Conservation (phyloP, 345 rosid genomes). For the Brassica juncea region DNA sequence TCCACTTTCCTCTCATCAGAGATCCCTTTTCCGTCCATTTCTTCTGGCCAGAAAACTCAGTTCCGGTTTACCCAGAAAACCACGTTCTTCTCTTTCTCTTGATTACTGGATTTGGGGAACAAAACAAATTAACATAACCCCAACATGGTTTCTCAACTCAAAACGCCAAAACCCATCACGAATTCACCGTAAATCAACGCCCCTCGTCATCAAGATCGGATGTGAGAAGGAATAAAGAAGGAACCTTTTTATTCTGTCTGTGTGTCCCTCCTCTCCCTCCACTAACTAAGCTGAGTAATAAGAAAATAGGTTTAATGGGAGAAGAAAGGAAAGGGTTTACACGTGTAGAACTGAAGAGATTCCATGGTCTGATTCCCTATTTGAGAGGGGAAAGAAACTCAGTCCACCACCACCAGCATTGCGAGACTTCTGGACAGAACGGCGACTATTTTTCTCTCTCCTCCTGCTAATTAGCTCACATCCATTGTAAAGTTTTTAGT, state of each 20-base stretch:
- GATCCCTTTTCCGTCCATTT: slow-evolving; percentile 32
- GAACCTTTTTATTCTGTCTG: slow-evolving; percentile 14
- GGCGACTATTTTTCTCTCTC: slow-evolving; percentile 21
- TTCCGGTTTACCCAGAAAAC: slow-evolving; percentile 4
- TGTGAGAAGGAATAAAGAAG: background rate
- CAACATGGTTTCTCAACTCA: slow-evolving; percentile 8
- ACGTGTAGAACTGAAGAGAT: slow-evolving; percentile 28
- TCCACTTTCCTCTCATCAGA: slow-evolving; percentile 63
- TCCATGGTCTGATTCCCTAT: slow-evolving; percentile 27
- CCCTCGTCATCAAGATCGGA: slow-evolving; percentile 1
- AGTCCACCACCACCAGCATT: slow-evolving; percentile 31
- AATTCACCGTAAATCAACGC: slow-evolving; percentile 13
- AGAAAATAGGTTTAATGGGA: slow-evolving; percentile 5
- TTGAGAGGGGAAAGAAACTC: slow-evolving; percentile 14
- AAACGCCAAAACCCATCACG: slow-evolving; percentile 21
- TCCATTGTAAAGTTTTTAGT: background rate
- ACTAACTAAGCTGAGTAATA: slow-evolving; percentile 19
- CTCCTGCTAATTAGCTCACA: background rate
- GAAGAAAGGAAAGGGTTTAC: slow-evolving; percentile 18
- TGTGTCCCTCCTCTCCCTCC: slow-evolving; percentile 16
- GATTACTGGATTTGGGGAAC: background rate
- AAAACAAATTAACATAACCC: background rate
- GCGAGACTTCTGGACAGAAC: slow-evolving; percentile 37
- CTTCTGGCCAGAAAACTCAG: slow-evolving; percentile 17
- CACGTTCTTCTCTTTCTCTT: background rate